Conservation (phyloP, 2,329 filamentous ascomycete species). For the Colletotrichum sp. region DNA sequence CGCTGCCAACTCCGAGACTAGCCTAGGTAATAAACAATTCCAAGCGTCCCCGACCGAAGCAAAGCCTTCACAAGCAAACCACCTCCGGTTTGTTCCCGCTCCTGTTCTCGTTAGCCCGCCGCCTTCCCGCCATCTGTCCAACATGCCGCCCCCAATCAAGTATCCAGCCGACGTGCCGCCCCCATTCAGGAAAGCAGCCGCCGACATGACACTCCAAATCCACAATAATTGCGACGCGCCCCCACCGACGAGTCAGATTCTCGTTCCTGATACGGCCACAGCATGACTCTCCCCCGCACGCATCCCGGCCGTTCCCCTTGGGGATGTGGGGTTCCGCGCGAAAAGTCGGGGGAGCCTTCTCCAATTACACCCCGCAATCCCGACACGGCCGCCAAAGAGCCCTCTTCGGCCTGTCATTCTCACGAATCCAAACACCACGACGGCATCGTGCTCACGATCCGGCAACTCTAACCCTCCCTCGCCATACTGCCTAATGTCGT, state of each 20-base stretch:
- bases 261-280: not conserved
- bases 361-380: not conserved
- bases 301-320: not conserved
- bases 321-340: not conserved
- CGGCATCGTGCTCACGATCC: not conserved
- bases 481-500: not conserved
- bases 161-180: not conserved
- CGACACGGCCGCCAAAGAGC: not conserved
- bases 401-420: not conserved
- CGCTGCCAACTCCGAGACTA: not conserved
- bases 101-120: not conserved
- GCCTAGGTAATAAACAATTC: not conserved
- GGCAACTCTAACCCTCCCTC: not conserved
- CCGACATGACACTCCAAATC: not conserved
- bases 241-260: constrained; percentile 5
- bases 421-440: not conserved
- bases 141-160: not conserved
- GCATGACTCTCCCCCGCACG: not conserved
- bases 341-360: not conserved
- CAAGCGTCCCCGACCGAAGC: not conserved
- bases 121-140: not conserved
- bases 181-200: not conserved
- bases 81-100: not conserved
- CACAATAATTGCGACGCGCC: not conserved
- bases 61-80: not conserved